A percentile compares a stretch with the other conserved stretches of the same genome.
Evolutionary conservation across 2,329 filamentous ascomycete genomes (phyloP).

Genomic region (Cryphonectria japonica): DNA sequence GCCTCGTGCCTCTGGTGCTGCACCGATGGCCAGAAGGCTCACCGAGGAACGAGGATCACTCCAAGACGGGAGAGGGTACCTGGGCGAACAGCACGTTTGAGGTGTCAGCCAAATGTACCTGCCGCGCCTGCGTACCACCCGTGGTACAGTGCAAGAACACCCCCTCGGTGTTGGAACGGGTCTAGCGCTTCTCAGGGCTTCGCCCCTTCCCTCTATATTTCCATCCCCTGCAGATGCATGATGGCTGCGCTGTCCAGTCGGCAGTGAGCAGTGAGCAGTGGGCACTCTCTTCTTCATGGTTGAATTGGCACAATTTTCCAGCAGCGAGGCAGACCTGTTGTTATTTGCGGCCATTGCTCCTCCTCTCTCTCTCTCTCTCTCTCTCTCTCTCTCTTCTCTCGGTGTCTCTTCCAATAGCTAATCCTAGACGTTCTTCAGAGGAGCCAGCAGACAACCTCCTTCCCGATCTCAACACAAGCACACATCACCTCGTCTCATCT

Average conservation of each 20-base stretch:
- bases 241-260: neutral
- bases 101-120: neutral
- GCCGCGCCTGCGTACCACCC: neutral
- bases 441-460: neutral
- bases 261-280: neutral
- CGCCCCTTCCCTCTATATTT: neutral
- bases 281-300: neutral
- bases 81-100: neutral
- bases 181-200: slow-evolving; percentile 6
- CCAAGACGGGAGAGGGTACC: neutral
- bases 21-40: slow-evolving; percentile 12
- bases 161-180: slow-evolving; percentile 8
- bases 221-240: neutral
- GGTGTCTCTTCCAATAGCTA: no score
- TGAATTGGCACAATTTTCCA: neutral
- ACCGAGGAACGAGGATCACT: slow-evolving; percentile 9
- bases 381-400: neutral
- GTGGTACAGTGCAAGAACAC: neutral
- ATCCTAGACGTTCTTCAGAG: no score
- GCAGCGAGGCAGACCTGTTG: neutral
- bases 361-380: neutral
- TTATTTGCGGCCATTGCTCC: no score
- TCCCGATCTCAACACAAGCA: neutral
- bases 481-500: neutral
- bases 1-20: neutral